phyloP scores from a whole-genome alignment of 441 rosid species.

The Lagerstroemia fauriei region DNA sequence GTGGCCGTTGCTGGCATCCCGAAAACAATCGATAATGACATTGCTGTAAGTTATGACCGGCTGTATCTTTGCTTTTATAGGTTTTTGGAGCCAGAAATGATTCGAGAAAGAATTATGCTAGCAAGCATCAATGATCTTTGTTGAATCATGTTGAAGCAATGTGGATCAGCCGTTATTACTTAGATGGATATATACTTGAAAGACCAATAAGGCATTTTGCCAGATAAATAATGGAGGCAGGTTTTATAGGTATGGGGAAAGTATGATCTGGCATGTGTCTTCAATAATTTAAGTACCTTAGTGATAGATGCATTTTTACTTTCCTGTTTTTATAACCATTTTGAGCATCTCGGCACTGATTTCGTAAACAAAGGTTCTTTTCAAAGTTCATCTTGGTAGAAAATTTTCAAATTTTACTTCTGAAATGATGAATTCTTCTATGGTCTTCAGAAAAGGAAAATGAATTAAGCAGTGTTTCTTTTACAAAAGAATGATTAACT shows the following conservation, averaged over 20 bases:
- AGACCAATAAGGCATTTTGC: background rate
- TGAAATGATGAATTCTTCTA: background rate
- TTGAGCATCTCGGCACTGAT: background rate
- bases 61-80: background rate
- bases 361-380: background rate
- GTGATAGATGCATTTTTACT: background rate
- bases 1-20: constrained; percentile 75
- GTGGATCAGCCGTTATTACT: background rate
- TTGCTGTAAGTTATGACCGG: constrained; percentile 46
- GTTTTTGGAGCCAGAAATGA: background rate
- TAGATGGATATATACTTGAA: background rate
- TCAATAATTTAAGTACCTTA: background rate
- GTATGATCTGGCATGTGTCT: background rate
- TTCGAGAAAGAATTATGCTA: background rate
- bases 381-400: background rate
- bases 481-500: background rate
- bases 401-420: background rate
- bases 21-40: constrained; percentile 73
- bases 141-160: background rate
- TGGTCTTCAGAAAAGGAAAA: background rate
- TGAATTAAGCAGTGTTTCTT: background rate
- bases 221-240: background rate
- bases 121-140: background rate
- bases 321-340: background rate
- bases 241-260: background rate